Conservation (phyloP, 1,284 basidiomycete genomes). For the Boletus smithii region DNA sequence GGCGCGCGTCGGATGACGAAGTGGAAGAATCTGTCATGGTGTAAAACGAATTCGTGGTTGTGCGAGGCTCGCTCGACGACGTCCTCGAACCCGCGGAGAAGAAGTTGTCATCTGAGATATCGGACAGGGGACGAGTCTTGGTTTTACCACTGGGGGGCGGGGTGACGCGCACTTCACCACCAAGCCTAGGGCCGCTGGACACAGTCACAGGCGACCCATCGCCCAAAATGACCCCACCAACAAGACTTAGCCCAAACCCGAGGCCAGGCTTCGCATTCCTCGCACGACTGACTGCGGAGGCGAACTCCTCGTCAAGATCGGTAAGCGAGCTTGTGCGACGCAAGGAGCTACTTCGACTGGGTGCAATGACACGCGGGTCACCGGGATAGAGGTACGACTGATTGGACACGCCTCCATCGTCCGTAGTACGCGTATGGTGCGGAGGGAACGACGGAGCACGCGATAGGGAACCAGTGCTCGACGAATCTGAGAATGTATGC, state of each 20-base stretch:
- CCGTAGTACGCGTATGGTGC: conserved; percentile 59
- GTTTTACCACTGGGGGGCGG: conserved; percentile 54
- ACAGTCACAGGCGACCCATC: conserved; percentile 50
- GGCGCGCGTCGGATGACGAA: conserved; percentile 27
- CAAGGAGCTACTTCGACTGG: conserved; percentile 56
- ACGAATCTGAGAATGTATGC: conserved; percentile 42
- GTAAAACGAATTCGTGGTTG: conserved; percentile 38
- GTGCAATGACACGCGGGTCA: conserved; percentile 64
- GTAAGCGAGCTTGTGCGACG: conserved; percentile 73
- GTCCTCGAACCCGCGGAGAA: conserved; percentile 48
- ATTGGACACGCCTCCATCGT: conserved; percentile 63
- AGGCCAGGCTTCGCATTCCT: conserved; percentile 44
- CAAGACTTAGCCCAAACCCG: conserved; percentile 44
- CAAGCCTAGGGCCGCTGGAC: conserved; percentile 47
- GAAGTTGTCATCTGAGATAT: conserved; percentile 57
- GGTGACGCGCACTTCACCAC: conserved; percentile 55
- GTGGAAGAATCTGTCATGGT: conserved; percentile 27
- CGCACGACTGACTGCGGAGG: conserved; percentile 44
- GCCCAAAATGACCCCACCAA: conserved; percentile 37
- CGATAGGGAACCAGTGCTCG: conserved; percentile 38
- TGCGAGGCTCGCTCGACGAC: conserved; percentile 30
- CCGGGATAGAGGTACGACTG: conserved; percentile 65
- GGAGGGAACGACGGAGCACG: conserved; percentile 45
- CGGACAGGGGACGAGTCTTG: conserved; percentile 39
- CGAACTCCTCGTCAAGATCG: conserved; percentile 70